Base-by-base conservation (phyloP, 805 yeast species). In the Dipodascus albidus region DNA sequence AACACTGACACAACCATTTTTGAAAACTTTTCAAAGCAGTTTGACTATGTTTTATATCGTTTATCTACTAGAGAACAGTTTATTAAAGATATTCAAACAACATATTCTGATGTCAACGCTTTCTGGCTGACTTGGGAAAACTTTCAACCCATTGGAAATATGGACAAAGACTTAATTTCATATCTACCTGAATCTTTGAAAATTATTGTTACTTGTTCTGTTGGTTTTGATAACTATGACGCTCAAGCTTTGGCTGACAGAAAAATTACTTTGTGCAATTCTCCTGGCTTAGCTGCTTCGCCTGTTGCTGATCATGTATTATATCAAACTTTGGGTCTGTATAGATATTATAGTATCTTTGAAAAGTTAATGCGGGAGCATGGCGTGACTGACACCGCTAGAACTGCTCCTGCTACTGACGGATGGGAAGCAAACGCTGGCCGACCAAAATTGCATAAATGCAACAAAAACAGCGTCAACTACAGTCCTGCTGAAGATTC, bases 241-340 rank as follows among this genome's bases (percentile, higher is more conserved):
- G 76, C 74, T 1, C 55, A 58, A 8, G 71, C 63, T 11, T 65
- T 83, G 67, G 65, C 70, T 24, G 60, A 64, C 20, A 70, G 67
- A 33, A 76, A 75, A 14, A 77, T 86, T 23, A 61, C 69, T 4
- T 70, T 86, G 55, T 78, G 85, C 55, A 83, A 86, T 62, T 81
- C 81, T 53, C 69, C 73, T 42, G 59, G 60, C 1, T 27, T 44
- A n/a, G 80, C 84, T 0, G 79, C 85, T 1, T 78, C 73, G 44
- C 83, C 85, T 15, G 95, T 86, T 23, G 85, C 90, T 2, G 95
- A 86, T 57, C 68, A 82, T 54, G 91, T 83, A 2, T 67, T 84
- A 48, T 75, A 70, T 61, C 73, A 82, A 58, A 70, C 85, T 0
- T 64, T 85, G 54, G 74, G 80, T 41, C 75, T 80, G 21, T 83